Percentiles rank a stretch among this genome's conserved stretches.
Conservation (phyloP, 1,284 basidiomycete species). For the Termitomyces sp. region DNA sequence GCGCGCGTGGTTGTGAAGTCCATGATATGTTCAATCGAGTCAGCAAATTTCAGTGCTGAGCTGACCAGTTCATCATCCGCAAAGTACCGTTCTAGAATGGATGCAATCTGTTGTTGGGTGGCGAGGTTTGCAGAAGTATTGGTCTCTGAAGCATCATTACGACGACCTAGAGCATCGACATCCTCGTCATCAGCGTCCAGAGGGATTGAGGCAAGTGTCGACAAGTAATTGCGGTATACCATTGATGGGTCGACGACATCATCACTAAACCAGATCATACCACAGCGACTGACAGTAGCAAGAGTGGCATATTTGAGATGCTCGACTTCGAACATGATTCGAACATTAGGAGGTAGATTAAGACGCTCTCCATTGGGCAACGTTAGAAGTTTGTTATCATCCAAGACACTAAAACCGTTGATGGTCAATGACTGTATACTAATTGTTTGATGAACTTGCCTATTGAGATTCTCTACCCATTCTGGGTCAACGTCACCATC, state of each 20-base stretch:
- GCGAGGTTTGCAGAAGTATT: conserved; percentile 57
- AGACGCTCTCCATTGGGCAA: conserved; percentile 98
- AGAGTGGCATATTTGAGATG: conserved; percentile 96
- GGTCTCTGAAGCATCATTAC: conserved; percentile 51
- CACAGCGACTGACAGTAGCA: conserved; percentile 98
- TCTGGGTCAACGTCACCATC: conserved; percentile 99
- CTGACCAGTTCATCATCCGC: conserved; percentile 78
- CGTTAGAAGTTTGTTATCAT: conserved; percentile 98
- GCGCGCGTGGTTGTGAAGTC: conserved; percentile 93
- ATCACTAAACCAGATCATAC: conserved; percentile 99
- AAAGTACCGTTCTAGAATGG: conserved; percentile 80
- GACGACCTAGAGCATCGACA: conserved; percentile 56
- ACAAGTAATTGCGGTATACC: conserved; percentile 90
- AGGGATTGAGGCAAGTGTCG: conserved; percentile 71
- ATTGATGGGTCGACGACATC: conserved; percentile 89
- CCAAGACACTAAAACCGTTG: conserved; percentile 71
- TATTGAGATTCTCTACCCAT: conserved; percentile 99
- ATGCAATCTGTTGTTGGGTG: conserved; percentile 81
- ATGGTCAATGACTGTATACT: background rate
- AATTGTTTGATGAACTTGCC: conserved; percentile 42
- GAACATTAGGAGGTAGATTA: conserved; percentile 93
- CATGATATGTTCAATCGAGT: conserved; percentile 94
- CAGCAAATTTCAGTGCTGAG: conserved; percentile 75
- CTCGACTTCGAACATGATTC: conserved; percentile 99
- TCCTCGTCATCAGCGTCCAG: conserved; percentile 93